Percentiles rank a stretch among this genome's conserved stretches.
phyloP scores from a whole-genome alignment of 2,329 filamentous ascomycete species.

The Emmonsiellopsis sp. region DNA sequence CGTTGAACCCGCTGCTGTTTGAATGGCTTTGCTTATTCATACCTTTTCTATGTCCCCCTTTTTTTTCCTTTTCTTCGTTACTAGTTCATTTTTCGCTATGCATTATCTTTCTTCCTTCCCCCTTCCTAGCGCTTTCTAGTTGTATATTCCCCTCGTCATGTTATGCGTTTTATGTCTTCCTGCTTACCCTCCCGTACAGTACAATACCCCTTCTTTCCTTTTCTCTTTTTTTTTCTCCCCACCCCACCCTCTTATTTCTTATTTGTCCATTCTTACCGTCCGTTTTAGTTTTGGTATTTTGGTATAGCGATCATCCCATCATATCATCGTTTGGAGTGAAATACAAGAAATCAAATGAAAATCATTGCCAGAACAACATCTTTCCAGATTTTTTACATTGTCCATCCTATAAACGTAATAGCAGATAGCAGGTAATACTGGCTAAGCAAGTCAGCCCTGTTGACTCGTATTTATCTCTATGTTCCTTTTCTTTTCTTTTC shows the following conservation, averaged over 20 bases:
- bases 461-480: no score
- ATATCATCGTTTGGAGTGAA: background rate
- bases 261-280: background rate
- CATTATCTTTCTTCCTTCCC: background rate
- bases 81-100: background rate
- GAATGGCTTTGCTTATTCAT: background rate
- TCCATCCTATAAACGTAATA: no score
- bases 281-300: background rate
- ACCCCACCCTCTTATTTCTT: background rate
- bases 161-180: background rate
- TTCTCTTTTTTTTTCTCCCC: background rate
- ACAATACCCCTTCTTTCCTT: background rate
- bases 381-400: no score
- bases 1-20: slow-evolving; percentile 30
- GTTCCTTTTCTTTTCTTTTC: no score
- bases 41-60: background rate
- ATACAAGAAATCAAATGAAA: background rate
- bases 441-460: no score
- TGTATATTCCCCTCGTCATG: background rate
- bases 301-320: background rate
- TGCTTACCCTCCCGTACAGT: background rate
- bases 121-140: background rate
- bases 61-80: background rate
- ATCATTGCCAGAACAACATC: background rate
- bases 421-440: no score